Conservation (phyloP, 2,329 filamentous ascomycete species). For the Gaeumannomyces sp. region DNA sequence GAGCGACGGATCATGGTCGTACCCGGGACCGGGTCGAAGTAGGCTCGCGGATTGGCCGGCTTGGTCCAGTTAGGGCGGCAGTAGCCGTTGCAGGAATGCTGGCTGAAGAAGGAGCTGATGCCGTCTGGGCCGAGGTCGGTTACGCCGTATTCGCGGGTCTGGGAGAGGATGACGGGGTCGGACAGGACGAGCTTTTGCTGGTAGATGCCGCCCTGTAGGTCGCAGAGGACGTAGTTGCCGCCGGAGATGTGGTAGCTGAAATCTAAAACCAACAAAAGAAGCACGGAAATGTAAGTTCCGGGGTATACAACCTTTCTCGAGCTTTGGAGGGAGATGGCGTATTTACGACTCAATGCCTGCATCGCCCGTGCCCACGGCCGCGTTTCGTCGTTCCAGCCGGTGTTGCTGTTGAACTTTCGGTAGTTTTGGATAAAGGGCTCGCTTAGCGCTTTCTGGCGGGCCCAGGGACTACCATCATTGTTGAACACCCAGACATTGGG, state of each 20-base stretch:
- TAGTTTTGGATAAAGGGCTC: constrained; percentile 35
- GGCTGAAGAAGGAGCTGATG: constrained; percentile 33
- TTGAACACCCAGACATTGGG: constrained; percentile 27
- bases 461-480: neutral
- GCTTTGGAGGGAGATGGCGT: too few relatives aligned
- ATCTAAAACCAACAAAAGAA: constrained; percentile 24
- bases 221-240: constrained; percentile 32
- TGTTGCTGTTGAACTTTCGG: constrained; percentile 39
- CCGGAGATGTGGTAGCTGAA: constrained; percentile 34
- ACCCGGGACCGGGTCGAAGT: neutral
- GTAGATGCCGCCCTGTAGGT: constrained; percentile 36
- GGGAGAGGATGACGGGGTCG: constrained; percentile 36
- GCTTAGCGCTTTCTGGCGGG: constrained; percentile 20
- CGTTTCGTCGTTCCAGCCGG: constrained; percentile 28
- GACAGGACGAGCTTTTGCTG: constrained; percentile 28
- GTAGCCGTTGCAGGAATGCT: constrained; percentile 28
- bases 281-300: constrained; percentile 19
- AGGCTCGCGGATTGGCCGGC: constrained; percentile 12
- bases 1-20: constrained; percentile 6
- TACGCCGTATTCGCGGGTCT: constrained; percentile 28
- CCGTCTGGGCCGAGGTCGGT: constrained; percentile 32
- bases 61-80: constrained; percentile 23
- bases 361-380: constrained; percentile 29
- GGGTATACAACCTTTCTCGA: too few relatives aligned
- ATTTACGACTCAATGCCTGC: constrained; percentile 20